A percentile compares a stretch with the other conserved stretches of the same genome.
These are phyloP conservation scores for Ramalina intermedia DNA, from an alignment of 495 filamentous ascomycete genomes.

Conservation along the genomic window DNA sequence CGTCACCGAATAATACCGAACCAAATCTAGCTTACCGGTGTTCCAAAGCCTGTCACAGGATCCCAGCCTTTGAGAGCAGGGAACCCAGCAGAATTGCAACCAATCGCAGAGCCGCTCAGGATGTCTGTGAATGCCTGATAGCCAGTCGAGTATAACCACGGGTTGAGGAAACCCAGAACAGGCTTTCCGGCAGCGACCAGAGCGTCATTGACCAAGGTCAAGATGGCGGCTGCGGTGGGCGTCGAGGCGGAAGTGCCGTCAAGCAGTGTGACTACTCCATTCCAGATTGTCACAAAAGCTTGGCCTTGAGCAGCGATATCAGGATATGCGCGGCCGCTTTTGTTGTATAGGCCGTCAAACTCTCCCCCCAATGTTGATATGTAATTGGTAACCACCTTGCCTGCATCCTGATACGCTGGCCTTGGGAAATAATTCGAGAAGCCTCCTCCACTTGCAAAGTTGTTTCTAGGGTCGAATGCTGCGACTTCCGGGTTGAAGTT, in stretches of 20 bases:
- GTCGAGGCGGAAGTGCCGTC: slow-evolving; percentile 54
- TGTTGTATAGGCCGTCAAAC: slow-evolving; percentile 42
- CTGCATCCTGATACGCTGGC: slow-evolving; percentile 42
- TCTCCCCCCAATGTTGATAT: slow-evolving; percentile 32
- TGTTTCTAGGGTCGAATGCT: slow-evolving; percentile 18
- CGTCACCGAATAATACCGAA: background rate
- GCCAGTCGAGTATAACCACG: slow-evolving; percentile 49
- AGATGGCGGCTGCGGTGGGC: slow-evolving; percentile 46
- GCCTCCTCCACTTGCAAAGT: slow-evolving; percentile 47
- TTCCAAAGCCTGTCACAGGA: slow-evolving; percentile 45
- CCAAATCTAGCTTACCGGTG: slow-evolving; percentile 24
- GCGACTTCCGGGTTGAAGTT: slow-evolving; percentile 42
- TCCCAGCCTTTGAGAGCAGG: slow-evolving; percentile 47
- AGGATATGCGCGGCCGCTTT: slow-evolving; percentile 52
- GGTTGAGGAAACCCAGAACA: slow-evolving; percentile 59
- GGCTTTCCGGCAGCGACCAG: slow-evolving; percentile 38
- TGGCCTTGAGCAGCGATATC: slow-evolving; percentile 53
- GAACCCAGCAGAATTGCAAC: slow-evolving; percentile 39
- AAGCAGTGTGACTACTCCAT: slow-evolving; percentile 33
- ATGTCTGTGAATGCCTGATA: slow-evolving; percentile 49
- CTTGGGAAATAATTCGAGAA: slow-evolving; percentile 53
- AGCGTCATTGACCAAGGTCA: slow-evolving; percentile 56
- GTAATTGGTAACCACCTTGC: slow-evolving; percentile 38
- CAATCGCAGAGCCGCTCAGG: slow-evolving; percentile 39
- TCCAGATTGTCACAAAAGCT: slow-evolving; percentile 38